These are phyloP conservation scores for Termitomyces sp. DNA, from an alignment of 768 basidiomycete species.

Conservation along the genomic window DNA sequence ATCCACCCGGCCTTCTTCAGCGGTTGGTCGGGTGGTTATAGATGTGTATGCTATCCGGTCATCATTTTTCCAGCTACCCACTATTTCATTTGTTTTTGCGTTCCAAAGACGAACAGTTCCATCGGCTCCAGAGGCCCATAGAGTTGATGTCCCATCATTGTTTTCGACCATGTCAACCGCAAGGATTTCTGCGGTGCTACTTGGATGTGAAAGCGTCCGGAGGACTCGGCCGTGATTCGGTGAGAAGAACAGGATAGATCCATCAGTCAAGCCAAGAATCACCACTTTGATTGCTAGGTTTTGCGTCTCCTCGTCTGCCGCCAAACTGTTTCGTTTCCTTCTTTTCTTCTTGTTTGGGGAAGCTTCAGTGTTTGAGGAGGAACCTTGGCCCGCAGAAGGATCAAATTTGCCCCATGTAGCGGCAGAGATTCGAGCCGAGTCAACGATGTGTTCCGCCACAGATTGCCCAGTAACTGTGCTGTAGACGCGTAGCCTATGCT, in stretches of 20 bases:
- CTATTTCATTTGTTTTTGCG: conserved; percentile 38
- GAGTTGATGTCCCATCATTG: conserved; percentile 21
- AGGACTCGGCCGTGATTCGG: conserved; percentile 52
- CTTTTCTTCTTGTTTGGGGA: conserved; percentile 51
- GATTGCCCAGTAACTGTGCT: conserved; percentile 49
- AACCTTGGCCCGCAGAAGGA: conserved; percentile 19
- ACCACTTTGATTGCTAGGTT: conserved; percentile 34
- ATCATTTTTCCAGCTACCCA: conserved; percentile 50
- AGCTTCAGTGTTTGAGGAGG: conserved; percentile 18
- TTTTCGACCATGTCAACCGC: conserved; percentile 33
- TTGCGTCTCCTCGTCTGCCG: conserved; percentile 18
- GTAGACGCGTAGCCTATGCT: conserved; percentile 64
- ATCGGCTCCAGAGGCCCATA: conserved; percentile 59
- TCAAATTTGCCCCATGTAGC: conserved; percentile 45
- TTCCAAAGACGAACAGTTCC: conserved; percentile 55
- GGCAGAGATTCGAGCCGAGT: conserved; percentile 48
- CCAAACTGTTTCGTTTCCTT: conserved; percentile 33
- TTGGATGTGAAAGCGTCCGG: conserved; percentile 48
- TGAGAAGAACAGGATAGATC: conserved; percentile 55
- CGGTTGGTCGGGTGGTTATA: conserved; percentile 36
- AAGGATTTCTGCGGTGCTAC: conserved; percentile 47
- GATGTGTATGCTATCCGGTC: conserved; percentile 54
- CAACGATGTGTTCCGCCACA: conserved; percentile 51
- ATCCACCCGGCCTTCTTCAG: conserved; percentile 32
- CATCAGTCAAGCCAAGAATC: conserved; percentile 55